Evolutionary conservation across 140 eudicot genomes (phyloP), one percentile per base, ranked within the genome.

Genomic region (Bidens hawaiensis): DNA sequence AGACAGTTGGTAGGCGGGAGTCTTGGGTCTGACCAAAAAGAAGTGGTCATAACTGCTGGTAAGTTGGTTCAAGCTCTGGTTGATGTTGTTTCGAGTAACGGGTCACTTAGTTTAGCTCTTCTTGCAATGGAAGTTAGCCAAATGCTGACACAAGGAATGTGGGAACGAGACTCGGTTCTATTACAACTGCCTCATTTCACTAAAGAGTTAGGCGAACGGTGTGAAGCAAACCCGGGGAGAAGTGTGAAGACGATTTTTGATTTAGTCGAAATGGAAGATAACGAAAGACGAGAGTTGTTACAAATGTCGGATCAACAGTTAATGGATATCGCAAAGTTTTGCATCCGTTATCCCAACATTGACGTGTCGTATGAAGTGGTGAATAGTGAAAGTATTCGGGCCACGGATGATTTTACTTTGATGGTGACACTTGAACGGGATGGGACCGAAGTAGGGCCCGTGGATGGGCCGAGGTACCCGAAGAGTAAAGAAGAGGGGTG

Each of bases 71-170:
- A 91, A 67, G 96, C 98, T 1, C 78, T 91, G 87, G 96, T 90
- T 58, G 96, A 87, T 62, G 98, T 90, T 48, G 80, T 87, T 43
- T 82, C 98, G 53, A 90, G 96, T 80, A 87, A 62, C 27, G 95
- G 95, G 6, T 87, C 95, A 87, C 85, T 91, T 23, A 84, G 79
- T 27, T 53, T 82, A 24, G 98, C 93, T 0, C 81, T 91, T 60
- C 83, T 91, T 13, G 81, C 95, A 2, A 87, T 91, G 96, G 98
- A 91, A 60, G 91, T 88, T 56, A 76, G 93, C 50, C 98, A 91
- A 81, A 91, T 91, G 98, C 86, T 90, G 57, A 90, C 95, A 1
- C 98, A 90, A 66, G 98, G 91, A 15, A 79, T 90, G 95, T 90
- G 96, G 97, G 94, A 84, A 71, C 81, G 96, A 2, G 97, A 90